phyloP scores from a whole-genome alignment of 140 eudicot species.

The Anethum foeniculum region DNA sequence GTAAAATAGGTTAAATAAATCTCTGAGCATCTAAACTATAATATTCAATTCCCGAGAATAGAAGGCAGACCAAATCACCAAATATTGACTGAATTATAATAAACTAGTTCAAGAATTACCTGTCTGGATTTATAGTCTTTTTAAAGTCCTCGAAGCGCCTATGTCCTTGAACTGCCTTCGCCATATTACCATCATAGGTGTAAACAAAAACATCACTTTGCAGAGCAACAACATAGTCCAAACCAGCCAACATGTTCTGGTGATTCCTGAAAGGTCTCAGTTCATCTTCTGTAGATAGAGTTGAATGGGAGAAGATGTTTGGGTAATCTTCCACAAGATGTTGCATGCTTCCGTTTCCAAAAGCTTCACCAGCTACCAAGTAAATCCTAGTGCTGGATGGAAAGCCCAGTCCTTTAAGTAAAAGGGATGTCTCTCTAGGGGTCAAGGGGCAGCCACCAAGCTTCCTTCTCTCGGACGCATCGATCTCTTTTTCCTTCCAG shows the following conservation, averaged over 20 bases:
- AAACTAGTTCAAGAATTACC: constrained; percentile 31
- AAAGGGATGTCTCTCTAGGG: constrained; percentile 85
- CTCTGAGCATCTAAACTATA: background rate
- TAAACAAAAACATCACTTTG: constrained; percentile 86
- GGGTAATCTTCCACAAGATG: constrained; percentile 61
- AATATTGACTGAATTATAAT: background rate
- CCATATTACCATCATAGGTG: constrained; percentile 99
- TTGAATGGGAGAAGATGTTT: constrained; percentile 75
- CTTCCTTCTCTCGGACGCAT: constrained; percentile 67
- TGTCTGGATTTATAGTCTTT: constrained; percentile 89
- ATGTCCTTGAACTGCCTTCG: constrained; percentile 97
- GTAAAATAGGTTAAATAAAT: background rate
- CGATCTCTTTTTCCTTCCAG: constrained; percentile 97
- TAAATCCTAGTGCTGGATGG: constrained; percentile 67
- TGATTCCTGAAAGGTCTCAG: constrained; percentile 70
- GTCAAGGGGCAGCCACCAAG: constrained; percentile 97
- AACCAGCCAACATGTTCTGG: constrained; percentile 93
- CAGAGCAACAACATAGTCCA: constrained; percentile 91
- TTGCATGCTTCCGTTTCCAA: constrained; percentile 81
- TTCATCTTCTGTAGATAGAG: constrained; percentile 67
- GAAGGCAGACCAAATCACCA: background rate
- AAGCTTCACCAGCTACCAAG: constrained; percentile 96
- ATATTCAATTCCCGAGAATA: background rate
- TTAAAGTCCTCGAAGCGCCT: constrained; percentile 81
- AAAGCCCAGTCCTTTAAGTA: constrained; percentile 71